A percentile compares a stretch with the other conserved stretches of the same genome.
These are phyloP conservation scores for Fraxinus platypoda DNA, from an alignment of 305 asterid species.

Conservation along the genomic window DNA sequence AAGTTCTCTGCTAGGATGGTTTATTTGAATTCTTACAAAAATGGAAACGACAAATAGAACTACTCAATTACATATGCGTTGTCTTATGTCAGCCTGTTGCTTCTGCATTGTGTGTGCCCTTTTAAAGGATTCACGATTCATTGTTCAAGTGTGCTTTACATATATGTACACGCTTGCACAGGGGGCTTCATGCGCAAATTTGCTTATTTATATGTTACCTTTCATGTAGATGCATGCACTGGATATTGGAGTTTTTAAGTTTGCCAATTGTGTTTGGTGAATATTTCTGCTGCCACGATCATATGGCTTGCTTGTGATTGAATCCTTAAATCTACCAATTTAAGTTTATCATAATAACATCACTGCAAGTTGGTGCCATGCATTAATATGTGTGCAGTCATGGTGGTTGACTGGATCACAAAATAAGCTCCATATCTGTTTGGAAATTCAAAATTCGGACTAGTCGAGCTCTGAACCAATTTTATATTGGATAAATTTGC, in stretches of 20 bases:
- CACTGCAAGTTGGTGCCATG: background rate
- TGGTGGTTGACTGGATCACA: background rate
- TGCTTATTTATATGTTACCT: background rate
- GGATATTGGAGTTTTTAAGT: background rate
- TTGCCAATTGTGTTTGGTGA: background rate
- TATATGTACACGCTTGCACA: background rate
- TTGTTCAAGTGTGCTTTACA: background rate
- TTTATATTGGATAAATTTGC: background rate
- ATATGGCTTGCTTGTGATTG: background rate
- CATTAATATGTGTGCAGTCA: background rate
- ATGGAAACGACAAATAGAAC: background rate
- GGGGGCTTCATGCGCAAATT: background rate
- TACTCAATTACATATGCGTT: background rate
- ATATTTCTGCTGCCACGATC: background rate
- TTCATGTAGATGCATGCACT: background rate
- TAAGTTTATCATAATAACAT: background rate
- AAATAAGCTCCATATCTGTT: background rate
- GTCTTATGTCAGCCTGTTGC: background rate
- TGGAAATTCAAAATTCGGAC: background rate
- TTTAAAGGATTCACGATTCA: background rate
- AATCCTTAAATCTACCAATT: background rate
- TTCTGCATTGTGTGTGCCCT: background rate
- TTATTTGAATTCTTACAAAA: background rate
- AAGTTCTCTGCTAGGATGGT: background rate
- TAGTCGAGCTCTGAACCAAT: background rate